These are phyloP conservation scores for Monosporascus sp. DNA, from an alignment of 2,329 filamentous ascomycete genomes.

Conservation along the genomic window DNA sequence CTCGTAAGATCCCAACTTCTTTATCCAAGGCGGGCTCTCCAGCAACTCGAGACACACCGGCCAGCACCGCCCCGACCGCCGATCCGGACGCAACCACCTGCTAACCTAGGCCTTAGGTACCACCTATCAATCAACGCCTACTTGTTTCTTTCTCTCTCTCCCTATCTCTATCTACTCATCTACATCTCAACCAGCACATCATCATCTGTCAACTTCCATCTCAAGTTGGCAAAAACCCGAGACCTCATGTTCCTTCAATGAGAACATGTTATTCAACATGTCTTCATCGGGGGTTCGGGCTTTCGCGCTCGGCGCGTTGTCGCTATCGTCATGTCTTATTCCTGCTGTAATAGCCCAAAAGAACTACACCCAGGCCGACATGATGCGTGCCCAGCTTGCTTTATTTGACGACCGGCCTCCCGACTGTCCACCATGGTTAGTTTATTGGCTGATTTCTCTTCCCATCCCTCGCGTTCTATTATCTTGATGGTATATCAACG, in stretches of 20 bases:
- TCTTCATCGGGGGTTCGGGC: constrained; percentile 14
- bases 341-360: constrained; percentile 26
- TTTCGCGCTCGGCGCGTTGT: constrained; percentile 18
- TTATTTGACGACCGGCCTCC: constrained; percentile 68
- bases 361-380: constrained; percentile 57
- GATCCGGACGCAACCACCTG: too few species aligned
- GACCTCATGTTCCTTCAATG: not conserved
- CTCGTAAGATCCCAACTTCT: too few species aligned
- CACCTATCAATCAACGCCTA: too few species aligned
- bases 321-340: constrained; percentile 16
- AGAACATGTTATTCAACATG: constrained; percentile 15
- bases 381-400: constrained; percentile 60
- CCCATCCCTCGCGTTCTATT: constrained; percentile 35
- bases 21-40: too few species aligned
- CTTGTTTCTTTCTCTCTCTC: too few species aligned
- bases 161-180: too few species aligned
- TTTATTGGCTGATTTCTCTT: constrained; percentile 5
- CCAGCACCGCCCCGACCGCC: too few species aligned
- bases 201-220: too few species aligned
- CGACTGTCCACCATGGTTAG: constrained; percentile 72
- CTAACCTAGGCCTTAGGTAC: too few species aligned
- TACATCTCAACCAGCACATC: too few species aligned
- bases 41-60: too few species aligned
- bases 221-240: not conserved
- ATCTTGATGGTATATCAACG: not conserved